Evolutionary conservation across 192 early-diverging fungal species (phyloP).

Genomic region (Cladochytrium replicatum): DNA sequence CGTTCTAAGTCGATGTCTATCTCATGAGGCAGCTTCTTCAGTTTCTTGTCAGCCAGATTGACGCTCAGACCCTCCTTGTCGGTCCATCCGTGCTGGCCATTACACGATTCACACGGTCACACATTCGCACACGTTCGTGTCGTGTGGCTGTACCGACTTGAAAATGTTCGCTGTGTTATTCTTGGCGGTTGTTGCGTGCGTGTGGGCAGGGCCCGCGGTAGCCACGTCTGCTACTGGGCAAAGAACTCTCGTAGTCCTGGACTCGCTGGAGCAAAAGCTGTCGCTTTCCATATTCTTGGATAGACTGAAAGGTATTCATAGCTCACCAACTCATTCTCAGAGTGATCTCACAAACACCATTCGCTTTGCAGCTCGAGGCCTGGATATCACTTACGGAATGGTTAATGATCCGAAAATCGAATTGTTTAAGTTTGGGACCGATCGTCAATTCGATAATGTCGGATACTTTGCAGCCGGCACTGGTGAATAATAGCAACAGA

Average conservation of each 20-base stretch:
- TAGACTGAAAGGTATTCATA: conserved; percentile 13
- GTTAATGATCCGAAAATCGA: conserved; percentile 40
- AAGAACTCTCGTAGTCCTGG: conserved; percentile 26
- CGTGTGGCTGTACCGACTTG: too few relatives aligned
- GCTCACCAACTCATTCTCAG: background rate
- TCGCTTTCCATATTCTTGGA: conserved; percentile 18
- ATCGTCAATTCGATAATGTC: background rate
- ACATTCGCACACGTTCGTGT: too few relatives aligned
- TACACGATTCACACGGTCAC: too few relatives aligned
- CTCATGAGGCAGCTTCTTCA: too few relatives aligned
- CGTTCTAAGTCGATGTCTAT: too few relatives aligned
- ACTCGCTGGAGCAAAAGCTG: conserved; percentile 7
- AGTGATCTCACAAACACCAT: background rate
- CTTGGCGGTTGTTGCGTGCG: too few relatives aligned
- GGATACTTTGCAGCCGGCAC: conserved; percentile 32
- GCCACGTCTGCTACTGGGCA: conserved; percentile 4
- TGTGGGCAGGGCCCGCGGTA: too few relatives aligned
- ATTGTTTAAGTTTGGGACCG: conserved; percentile 45
- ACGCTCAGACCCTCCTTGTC: too few relatives aligned
- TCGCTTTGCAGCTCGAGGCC: conserved; percentile 40
- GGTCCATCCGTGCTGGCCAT: too few relatives aligned
- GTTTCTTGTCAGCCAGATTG: too few relatives aligned
- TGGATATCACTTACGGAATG: conserved; percentile 43
- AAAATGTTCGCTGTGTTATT: too few relatives aligned
- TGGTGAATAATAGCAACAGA: conserved; percentile 26